These are phyloP conservation scores for Mimosa pudica DNA, from an alignment of 306 rosid species.

Conservation along the genomic window DNA sequence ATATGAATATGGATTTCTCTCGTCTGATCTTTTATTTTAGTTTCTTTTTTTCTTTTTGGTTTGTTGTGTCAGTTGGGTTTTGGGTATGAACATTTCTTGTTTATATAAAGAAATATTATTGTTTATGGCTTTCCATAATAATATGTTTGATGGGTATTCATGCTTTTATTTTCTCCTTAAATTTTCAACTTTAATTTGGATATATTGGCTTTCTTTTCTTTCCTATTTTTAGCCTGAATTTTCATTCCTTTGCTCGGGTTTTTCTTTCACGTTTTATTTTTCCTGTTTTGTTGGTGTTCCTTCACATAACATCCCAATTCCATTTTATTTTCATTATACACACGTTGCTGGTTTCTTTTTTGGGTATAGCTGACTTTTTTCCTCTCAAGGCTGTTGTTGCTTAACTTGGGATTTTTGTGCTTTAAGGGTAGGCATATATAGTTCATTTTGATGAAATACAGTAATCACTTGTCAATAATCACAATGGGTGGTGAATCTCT, in stretches of 20 bases:
- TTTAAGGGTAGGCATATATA: not conserved
- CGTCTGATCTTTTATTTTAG: not conserved
- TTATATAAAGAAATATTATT: constrained; percentile 22
- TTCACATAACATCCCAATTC: not conserved
- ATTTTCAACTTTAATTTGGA: constrained; percentile 29
- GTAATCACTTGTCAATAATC: not conserved
- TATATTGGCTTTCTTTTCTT: constrained; percentile 29
- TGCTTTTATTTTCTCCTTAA: constrained; percentile 36
- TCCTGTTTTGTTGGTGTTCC: not conserved
- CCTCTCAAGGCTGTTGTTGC: not conserved
- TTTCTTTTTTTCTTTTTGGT: not conserved
- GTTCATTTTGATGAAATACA: not conserved
- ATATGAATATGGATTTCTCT: not conserved
- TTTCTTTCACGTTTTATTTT: not conserved
- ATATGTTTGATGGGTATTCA: constrained; percentile 47
- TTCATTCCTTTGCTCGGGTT: constrained; percentile 12
- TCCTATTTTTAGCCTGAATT: constrained; percentile 26
- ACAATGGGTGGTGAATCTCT: constrained; percentile 25
- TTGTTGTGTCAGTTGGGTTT: constrained; percentile 22
- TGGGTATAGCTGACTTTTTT: not conserved
- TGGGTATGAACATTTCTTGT: constrained; percentile 29
- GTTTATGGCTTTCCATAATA: constrained; percentile 36
- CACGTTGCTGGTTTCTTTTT: too few species aligned
- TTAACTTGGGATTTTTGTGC: constrained; percentile 20
- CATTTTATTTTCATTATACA: too few species aligned